Percentiles rank a stretch among this genome's conserved stretches.
Conservation (phyloP, 1,284 basidiomycete genomes). For the Sanghuangporus baumii region DNA sequence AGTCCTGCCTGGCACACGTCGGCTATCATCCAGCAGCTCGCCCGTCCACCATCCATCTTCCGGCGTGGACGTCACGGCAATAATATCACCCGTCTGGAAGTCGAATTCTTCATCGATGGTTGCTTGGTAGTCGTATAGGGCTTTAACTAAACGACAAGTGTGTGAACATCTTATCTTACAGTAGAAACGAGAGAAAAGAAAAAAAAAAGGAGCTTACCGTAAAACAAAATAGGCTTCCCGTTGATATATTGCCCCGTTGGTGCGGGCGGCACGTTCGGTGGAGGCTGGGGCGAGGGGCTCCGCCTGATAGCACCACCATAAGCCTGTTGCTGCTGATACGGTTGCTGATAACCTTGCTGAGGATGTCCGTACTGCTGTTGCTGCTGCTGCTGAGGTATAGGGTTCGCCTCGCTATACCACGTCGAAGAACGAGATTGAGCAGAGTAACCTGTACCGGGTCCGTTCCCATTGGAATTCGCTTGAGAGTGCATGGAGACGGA, state of each 20-base stretch:
- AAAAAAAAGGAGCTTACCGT: conserved; percentile 44
- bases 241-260: conserved; percentile 69
- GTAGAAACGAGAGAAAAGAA: background rate
- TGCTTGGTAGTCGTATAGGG: conserved; percentile 87
- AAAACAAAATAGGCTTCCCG: conserved; percentile 77
- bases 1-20: conserved; percentile 72
- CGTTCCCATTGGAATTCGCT: conserved; percentile 18
- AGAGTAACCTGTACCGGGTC: background rate
- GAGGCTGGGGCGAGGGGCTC: conserved; percentile 12
- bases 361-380: background rate
- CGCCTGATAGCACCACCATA: background rate
- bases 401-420: conserved; percentile 1
- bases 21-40: conserved; percentile 77
- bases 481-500: conserved; percentile 1
- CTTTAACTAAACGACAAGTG: conserved; percentile 62
- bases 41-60: conserved; percentile 96
- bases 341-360: background rate
- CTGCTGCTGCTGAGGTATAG: background rate
- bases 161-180: background rate
- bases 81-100: conserved; percentile 88
- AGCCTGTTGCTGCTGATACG: background rate
- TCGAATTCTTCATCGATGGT: conserved; percentile 87
- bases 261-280: conserved; percentile 27
- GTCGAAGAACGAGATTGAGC: background rate
- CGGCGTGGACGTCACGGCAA: conserved; percentile 86